Percentiles rank a stretch among this genome's conserved stretches.
These are phyloP conservation scores for Mrakia frigida DNA, from an alignment of 768 basidiomycete species.

Conservation along the genomic window DNA sequence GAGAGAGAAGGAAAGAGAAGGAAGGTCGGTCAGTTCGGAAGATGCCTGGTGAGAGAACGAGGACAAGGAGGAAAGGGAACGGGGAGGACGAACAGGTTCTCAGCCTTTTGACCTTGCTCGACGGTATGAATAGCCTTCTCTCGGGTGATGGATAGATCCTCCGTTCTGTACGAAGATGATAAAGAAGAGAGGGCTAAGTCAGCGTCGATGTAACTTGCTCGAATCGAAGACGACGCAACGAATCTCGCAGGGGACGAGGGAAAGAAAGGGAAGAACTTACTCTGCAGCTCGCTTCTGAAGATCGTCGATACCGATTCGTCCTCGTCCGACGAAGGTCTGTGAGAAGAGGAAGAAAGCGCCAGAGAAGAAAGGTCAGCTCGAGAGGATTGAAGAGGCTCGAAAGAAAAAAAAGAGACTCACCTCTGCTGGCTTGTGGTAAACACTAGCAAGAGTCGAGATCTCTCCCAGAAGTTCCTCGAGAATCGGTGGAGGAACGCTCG, in stretches of 20 bases:
- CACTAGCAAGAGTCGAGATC: conserved; percentile 81
- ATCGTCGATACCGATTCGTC: conserved; percentile 56
- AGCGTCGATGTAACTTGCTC: background rate
- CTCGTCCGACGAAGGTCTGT: conserved; percentile 90
- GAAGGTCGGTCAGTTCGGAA: background rate
- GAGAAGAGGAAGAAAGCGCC: conserved; percentile 35
- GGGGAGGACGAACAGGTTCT: conserved; percentile 30
- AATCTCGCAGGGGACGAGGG: background rate
- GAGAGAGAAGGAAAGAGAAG: background rate
- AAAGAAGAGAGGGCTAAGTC: background rate
- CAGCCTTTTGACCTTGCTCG: conserved; percentile 32
- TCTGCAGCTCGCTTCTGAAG: conserved; percentile 26
- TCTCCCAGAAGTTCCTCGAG: conserved; percentile 89
- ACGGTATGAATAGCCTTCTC: conserved; percentile 33
- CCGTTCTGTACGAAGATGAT: background rate
- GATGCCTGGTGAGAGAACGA: no score
- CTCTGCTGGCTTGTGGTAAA: conserved; percentile 84
- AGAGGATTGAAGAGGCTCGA: background rate
- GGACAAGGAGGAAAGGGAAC: background rate
- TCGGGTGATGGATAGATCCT: conserved; percentile 14
- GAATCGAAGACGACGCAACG: no score
- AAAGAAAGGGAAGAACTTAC: background rate
- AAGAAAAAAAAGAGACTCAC: background rate
- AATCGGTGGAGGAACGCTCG: conserved; percentile 77
- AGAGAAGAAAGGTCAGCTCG: background rate